Base-by-base conservation (phyloP, 2,329 filamentous ascomycete genomes). In the Penicillium sp. region DNA sequence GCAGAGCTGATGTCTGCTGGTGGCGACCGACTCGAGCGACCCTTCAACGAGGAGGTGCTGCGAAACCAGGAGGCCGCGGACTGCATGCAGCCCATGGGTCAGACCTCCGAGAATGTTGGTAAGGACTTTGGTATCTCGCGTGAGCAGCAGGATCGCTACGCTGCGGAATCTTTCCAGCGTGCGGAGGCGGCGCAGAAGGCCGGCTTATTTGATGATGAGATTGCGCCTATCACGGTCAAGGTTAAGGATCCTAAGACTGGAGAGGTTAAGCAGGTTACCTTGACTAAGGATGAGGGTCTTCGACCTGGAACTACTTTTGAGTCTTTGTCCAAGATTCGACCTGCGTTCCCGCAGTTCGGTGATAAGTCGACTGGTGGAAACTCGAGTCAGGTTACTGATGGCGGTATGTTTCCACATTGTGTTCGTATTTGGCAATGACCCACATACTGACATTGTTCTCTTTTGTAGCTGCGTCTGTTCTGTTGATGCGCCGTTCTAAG, bases 41-140 rank as follows among this genome's bases (percentile, higher is more conserved):
- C 89, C 4, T 94, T 97, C 76, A 87, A 91, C 73, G 85, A 88
- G 61, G 86, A 88, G 60, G 85, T 97, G 57, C 78, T 90, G 65
- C 78, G 82, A 68, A 89, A 83, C 77, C 88, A 91, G 72, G 90
- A 97, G 71, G 84, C 91, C 0, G 76, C 76, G 45, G 93, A 97
- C 78, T 94, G 92, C 81, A 85, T 93, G 85, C 85, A 92, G 82
- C 89, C 93, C 63, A 99, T 99, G 94, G 94, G 94, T 22, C 95
- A 96, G 85, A 99, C 94, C 2, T 93, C 89, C 56, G 94, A 99
- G 81, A 97, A 97, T 72, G 92, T 99, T 26, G 91, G 88, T 66
- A 85, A 85, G 47, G 94, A 97, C 77, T 97, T 97, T 75, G 85
- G 88, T 70, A 87, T 99, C 71, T 78, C 85, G 2, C 85, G 94